A percentile compares a stretch with the other conserved stretches of the same genome.
These are phyloP conservation scores for Cercophora sp. DNA, from an alignment of 495 filamentous ascomycete species.

Conservation along the genomic window DNA sequence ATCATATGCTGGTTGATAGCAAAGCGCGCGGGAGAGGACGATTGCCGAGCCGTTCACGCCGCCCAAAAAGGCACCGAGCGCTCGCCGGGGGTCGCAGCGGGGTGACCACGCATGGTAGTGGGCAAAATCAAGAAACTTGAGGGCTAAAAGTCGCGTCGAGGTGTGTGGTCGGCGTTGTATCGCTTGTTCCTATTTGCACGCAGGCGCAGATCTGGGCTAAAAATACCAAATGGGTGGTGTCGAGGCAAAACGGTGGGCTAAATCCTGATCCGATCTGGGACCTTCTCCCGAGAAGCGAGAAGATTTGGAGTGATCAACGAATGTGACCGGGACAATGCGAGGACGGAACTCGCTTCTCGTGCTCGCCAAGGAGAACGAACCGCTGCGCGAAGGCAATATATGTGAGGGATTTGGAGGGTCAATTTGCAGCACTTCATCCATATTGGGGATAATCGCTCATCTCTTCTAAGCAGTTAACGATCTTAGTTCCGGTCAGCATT, in stretches of 20 bases:
- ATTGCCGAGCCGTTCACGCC: conserved; percentile 6
- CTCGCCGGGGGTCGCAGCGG: too few relatives aligned
- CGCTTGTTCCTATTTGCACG: background rate
- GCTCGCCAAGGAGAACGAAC: background rate
- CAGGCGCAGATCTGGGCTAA: conserved; percentile 12
- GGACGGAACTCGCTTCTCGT: conserved; percentile 2
- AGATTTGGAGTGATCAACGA: background rate
- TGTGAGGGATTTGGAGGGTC: conserved; percentile 1
- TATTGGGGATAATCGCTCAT: background rate
- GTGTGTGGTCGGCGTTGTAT: too few relatives aligned
- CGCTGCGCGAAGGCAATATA: background rate
- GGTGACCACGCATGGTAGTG: too few relatives aligned
- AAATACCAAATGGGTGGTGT: conserved; percentile 15
- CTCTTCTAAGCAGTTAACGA: background rate
- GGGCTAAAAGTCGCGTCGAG: background rate
- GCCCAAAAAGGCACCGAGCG: background rate
- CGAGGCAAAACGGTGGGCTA: conserved; percentile 13
- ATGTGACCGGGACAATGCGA: conserved; percentile 3
- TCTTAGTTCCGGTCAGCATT: conserved; percentile 11
- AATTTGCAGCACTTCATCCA: conserved; percentile 7
- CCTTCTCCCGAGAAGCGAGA: background rate
- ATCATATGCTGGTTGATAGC: background rate
- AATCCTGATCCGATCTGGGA: conserved; percentile 2
- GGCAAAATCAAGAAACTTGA: conserved; percentile 1
- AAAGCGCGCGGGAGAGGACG: background rate